A percentile compares a stretch with the other conserved stretches of the same genome.
Evolutionary conservation across 805 yeast species (phyloP).

Genomic region (Metschnikowia reukaufii): DNA sequence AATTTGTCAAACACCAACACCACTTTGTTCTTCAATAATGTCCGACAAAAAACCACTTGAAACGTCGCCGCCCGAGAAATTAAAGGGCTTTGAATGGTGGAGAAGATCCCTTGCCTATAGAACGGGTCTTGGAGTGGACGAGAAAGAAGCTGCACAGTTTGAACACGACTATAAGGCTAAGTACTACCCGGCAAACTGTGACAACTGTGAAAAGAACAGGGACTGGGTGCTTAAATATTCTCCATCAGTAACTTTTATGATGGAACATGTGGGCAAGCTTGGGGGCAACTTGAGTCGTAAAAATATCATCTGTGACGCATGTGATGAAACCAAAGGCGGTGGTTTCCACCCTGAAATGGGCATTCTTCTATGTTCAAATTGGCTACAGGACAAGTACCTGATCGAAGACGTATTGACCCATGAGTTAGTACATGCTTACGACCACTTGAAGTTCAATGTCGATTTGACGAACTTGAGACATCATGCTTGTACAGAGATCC

Average conservation of each 20-base stretch:
- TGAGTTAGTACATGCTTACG: slow-evolving; percentile 92
- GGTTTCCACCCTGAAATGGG: slow-evolving; percentile 93
- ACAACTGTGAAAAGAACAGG: slow-evolving; percentile 66
- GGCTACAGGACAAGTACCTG: slow-evolving; percentile 71
- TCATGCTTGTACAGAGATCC: slow-evolving; percentile 95
- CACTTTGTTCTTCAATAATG: slow-evolving; percentile 1
- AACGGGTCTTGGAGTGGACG: slow-evolving; percentile 65
- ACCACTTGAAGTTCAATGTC: slow-evolving; percentile 81
- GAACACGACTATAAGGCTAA: slow-evolving; percentile 54
- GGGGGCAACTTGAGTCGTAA: slow-evolving; percentile 47
- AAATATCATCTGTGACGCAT: slow-evolving; percentile 74
- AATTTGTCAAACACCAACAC: background rate
- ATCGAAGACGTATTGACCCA: slow-evolving; percentile 90
- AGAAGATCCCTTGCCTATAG: slow-evolving; percentile 66
- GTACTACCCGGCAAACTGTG: slow-evolving; percentile 54
- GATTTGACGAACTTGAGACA: slow-evolving; percentile 84
- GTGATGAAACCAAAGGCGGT: slow-evolving; percentile 81
- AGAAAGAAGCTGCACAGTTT: slow-evolving; percentile 52
- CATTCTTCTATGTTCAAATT: slow-evolving; percentile 81
- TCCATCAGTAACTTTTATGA: slow-evolving; percentile 85
- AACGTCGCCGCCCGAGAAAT: slow-evolving; percentile 33
- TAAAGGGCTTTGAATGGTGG: slow-evolving; percentile 76
- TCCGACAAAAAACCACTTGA: slow-evolving; percentile 5
- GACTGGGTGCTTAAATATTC: slow-evolving; percentile 80
- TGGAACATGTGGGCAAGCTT: slow-evolving; percentile 72